These are phyloP conservation scores for Talaromyces sp. DNA, from an alignment of 2,329 filamentous ascomycete species.

Conservation along the genomic window DNA sequence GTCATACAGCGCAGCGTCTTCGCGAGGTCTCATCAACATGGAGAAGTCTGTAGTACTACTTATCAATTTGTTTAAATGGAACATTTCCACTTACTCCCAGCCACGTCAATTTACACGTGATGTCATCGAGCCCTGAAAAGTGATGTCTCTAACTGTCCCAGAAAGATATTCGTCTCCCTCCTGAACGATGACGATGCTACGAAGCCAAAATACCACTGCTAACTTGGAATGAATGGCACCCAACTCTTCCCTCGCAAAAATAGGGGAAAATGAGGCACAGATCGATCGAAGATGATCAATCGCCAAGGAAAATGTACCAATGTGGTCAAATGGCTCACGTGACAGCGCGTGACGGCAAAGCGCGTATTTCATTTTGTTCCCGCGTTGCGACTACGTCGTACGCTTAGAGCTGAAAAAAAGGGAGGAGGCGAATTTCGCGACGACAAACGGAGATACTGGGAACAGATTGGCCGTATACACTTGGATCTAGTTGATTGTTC, in stretches of 20 bases:
- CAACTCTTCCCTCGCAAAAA: not conserved
- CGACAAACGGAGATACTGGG: not conserved
- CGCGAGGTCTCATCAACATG: not conserved
- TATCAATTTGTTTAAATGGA: too few species aligned
- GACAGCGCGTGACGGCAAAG: conserved; percentile 3
- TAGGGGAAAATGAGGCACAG: not conserved
- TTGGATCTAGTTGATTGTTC: not conserved
- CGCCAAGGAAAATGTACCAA: not conserved
- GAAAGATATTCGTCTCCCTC: too few species aligned
- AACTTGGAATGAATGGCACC: not conserved
- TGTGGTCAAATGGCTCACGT: not conserved
- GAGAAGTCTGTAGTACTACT: too few species aligned
- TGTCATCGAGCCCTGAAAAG: not conserved
- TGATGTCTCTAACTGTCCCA: not conserved
- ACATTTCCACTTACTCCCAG: too few species aligned
- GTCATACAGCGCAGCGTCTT: not conserved
- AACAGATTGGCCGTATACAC: not conserved
- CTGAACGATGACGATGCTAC: not conserved
- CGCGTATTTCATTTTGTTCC: not conserved
- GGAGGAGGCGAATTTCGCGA: not conserved
- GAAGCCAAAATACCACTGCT: not conserved
- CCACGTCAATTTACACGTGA: not conserved
- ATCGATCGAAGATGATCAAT: not conserved
- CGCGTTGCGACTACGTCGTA: conserved; percentile 1
- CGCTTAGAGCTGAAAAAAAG: not conserved